Base-by-base conservation (phyloP, 2,329 filamentous ascomycete species). In the Xylariales sp. region DNA sequence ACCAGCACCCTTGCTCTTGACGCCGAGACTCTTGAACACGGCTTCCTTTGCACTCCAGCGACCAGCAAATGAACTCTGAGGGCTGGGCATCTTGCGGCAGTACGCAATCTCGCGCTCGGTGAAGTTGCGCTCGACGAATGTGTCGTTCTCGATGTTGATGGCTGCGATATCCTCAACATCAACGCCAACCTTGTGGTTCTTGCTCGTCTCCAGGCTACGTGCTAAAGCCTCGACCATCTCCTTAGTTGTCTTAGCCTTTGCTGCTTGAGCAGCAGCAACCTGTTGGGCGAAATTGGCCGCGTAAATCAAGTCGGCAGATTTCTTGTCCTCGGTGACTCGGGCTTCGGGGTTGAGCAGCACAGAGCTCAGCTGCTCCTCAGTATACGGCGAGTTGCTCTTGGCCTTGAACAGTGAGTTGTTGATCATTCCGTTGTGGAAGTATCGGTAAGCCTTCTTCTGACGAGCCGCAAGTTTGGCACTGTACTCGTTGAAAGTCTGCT, bases 381-480 rank as follows among this genome's bases (percentile, higher is more conserved):
- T 82, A 69, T 97, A 98, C 30, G 93, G 94, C 30, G 90, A 76
- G 61, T 90, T 83, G 57, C 78, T 77, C 81, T 98, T 98, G 63
- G 94, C 90, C 46, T 95, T 89, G 67, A 98, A 98, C 64, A 98
- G 78, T 48, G 82, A 88, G 75, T 98, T 97, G 76, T 95, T 96
- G 76, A 97, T 90, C 62, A 98, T 76, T 46, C 91, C 90, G 55
- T 95, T 95, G 72, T 98, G 94, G 82, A 94, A 95, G 80, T 88
- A 97, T 48, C 93, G 81, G 76, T 98, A 98, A 0, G 93, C 88
- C 74, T 91, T 96, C 88, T 96, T 97, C 67, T 98, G 94, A 47
- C 93, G 81, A 27, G 88, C 83, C 56, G 88, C 84, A 14, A 97
- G 88, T 77, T 95, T 97, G 57, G 72, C 69, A 60, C 83, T 85